Conservation (phyloP, 2,329 filamentous ascomycete genomes). For the Cordyceps farinosa region DNA sequence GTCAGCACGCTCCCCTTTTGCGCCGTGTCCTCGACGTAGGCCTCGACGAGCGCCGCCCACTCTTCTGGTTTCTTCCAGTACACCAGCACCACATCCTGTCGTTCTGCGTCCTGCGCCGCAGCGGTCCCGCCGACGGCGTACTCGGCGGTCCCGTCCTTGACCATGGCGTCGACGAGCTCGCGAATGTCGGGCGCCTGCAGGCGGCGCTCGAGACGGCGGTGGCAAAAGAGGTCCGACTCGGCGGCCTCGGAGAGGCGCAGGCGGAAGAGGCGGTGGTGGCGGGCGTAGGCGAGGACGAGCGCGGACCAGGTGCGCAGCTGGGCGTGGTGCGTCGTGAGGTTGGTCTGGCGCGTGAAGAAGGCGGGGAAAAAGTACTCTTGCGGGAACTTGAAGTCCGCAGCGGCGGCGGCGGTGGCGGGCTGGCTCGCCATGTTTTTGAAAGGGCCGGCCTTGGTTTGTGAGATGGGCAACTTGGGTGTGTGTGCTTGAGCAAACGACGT, state of each 20-base stretch:
- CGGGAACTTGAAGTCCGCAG: conserved; percentile 50
- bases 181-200: conserved; percentile 49
- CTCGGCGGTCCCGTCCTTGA: conserved; percentile 60
- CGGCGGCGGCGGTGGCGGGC: conserved; percentile 14
- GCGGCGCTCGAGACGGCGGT: conserved; percentile 50
- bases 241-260: conserved; percentile 62
- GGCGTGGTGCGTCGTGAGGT: conserved; percentile 67
- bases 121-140: conserved; percentile 41
- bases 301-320: conserved; percentile 84
- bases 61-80: conserved; percentile 87
- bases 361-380: conserved; percentile 72
- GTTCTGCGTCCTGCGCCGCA: conserved; percentile 27
- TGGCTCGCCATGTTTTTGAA: background rate
- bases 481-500: too few species aligned
- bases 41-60: conserved; percentile 76
- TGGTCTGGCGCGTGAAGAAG: conserved; percentile 80
- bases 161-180: conserved; percentile 59
- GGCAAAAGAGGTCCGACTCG: conserved; percentile 54
- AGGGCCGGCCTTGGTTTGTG: background rate
- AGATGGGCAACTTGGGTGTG: background rate
- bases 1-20: conserved; percentile 89
- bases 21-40: conserved; percentile 81
- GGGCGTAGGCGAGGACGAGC: conserved; percentile 80
- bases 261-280: conserved; percentile 70
- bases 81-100: conserved; percentile 61